Conservation (phyloP, 768 basidiomycete genomes). For the Leccinum longicurvipes region DNA sequence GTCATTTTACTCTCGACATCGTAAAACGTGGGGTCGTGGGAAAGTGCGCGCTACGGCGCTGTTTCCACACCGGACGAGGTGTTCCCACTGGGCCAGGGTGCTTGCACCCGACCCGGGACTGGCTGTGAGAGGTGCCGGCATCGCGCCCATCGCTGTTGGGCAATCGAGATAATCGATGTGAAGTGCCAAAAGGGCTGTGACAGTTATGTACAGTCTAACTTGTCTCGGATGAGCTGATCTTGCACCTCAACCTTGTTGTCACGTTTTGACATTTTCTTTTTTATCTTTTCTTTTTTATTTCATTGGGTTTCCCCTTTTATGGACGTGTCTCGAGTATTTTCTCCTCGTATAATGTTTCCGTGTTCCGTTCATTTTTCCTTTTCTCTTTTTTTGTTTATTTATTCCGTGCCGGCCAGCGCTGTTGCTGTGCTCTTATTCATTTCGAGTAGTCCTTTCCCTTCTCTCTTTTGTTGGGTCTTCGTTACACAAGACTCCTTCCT, state of each 20-base stretch:
- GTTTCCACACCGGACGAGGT: constrained; percentile 5
- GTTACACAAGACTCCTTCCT: constrained; percentile 21
- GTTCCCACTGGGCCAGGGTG: constrained; percentile 2
- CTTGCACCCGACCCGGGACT: constrained; percentile 1
- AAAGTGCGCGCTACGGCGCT: constrained; percentile 21
- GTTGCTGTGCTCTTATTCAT: constrained; percentile 34
- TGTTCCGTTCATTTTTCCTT: constrained; percentile 2
- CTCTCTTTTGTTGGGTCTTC: constrained; percentile 26
- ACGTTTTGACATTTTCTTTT: constrained; percentile 17
- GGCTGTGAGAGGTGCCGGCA: constrained; percentile 20
- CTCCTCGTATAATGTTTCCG: constrained; percentile 2
- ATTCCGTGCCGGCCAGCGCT: constrained; percentile 13
- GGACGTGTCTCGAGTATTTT: constrained; percentile 13
- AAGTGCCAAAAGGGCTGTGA: constrained; percentile 8
- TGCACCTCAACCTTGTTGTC: constrained; percentile 18
- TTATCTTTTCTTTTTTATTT: constrained; percentile 13
- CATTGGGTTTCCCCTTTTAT: constrained; percentile 9
- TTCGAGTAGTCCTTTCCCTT: constrained; percentile 16
- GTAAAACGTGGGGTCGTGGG: constrained; percentile 44
- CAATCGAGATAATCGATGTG: constrained; percentile 12
- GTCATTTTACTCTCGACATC: constrained; percentile 29
- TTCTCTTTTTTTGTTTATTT: constrained; percentile 15
- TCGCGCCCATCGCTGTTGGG: constrained; percentile 1
- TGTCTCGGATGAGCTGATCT: constrained; percentile 27
- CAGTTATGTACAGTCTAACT: constrained; percentile 16